Evolutionary conservation across 805 yeast species (phyloP), one percentile per base, ranked within the genome.

Genomic region (Yarrowia hollandica): DNA sequence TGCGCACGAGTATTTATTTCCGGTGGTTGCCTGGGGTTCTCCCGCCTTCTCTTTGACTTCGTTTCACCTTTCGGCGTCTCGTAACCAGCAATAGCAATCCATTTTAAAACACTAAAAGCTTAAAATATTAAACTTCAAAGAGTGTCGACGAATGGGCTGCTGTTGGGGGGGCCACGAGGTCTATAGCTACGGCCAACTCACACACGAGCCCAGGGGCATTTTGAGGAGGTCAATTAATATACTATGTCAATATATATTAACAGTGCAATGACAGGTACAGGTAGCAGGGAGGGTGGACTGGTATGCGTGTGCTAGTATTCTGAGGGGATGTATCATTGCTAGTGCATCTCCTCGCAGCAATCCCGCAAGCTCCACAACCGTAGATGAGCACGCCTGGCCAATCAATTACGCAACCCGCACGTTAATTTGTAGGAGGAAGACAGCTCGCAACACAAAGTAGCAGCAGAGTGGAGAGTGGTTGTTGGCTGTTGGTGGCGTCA

Each of bases 401-500:
- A 42, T 42, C 50, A 42, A 18, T 26, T 26, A n/a, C 31, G 50
- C 34, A 12, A 18, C 11, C 16, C 18, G 14, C 25, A 42, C 25
- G 34, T 16, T 42, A 16, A 18, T 16, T 25, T 41, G 48, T 11
- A 12, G 11, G 48, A 26, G 44, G 30, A 23, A 39, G 30, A n/a
- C n/a, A n/a, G n/a, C n/a, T n/a, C n/a, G n/a, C n/a, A n/a, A n/a
- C n/a, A n/a, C n/a, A 30, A 23, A 23, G 44, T 33, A 11, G 19
- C 37, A 3, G 19, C 7, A n/a, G 15, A n/a, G 12, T 33, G 39
- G n/a, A n/a, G n/a, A n/a, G n/a, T n/a, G n/a, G n/a, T n/a, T n/a
- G n/a, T n/a, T 15, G 46, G 21, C 12, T 42, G 50, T 8, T 14
- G 23, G 50, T 42, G 50, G 50, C 50, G 50, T 42, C 50, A 42